A percentile compares a stretch with the other conserved stretches of the same genome.
phyloP scores from a whole-genome alignment of 495 filamentous ascomycete genomes.

The Podospora conica region DNA sequence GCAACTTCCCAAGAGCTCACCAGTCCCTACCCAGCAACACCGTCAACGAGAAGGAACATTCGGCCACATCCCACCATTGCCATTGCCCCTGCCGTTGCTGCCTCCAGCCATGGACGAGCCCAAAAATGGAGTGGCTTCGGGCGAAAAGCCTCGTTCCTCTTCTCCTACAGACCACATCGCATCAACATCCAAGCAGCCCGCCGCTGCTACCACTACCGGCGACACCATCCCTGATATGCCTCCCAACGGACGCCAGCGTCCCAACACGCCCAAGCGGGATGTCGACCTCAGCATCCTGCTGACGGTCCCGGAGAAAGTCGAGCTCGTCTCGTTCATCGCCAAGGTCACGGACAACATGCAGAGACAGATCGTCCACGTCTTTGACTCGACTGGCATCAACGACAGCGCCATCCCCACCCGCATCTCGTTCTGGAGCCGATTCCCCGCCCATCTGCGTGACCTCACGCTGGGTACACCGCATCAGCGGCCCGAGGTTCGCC shows the following conservation, averaged over 20 bases:
- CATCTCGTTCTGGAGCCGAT: conserved; percentile 22
- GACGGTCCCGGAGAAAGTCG: conserved; percentile 22
- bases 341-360: conserved; percentile 45
- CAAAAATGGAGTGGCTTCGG: not conserved
- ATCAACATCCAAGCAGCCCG: conserved; percentile 2
- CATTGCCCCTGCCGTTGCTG: not conserved
- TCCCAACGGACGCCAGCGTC: conserved; percentile 15
- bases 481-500: conserved; percentile 9
- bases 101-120: not conserved
- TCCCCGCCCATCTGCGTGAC: conserved; percentile 29
- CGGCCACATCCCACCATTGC: not conserved
- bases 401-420: conserved; percentile 20
- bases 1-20: not conserved
- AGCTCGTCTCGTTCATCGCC: conserved; percentile 32
- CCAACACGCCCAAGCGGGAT: conserved; percentile 24
- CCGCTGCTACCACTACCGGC: conserved; percentile 8
- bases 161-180: not conserved
- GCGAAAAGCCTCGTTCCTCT: not conserved
- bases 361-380: conserved; percentile 39
- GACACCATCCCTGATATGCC: conserved; percentile 23
- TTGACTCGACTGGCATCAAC: conserved; percentile 32
- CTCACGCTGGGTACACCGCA: conserved; percentile 22
- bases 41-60: not conserved
- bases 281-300: conserved; percentile 31
- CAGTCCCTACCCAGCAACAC: not conserved